phyloP scores from a whole-genome alignment of 2,329 filamentous ascomycete genomes.

The Trichophyton schoenleinii region DNA sequence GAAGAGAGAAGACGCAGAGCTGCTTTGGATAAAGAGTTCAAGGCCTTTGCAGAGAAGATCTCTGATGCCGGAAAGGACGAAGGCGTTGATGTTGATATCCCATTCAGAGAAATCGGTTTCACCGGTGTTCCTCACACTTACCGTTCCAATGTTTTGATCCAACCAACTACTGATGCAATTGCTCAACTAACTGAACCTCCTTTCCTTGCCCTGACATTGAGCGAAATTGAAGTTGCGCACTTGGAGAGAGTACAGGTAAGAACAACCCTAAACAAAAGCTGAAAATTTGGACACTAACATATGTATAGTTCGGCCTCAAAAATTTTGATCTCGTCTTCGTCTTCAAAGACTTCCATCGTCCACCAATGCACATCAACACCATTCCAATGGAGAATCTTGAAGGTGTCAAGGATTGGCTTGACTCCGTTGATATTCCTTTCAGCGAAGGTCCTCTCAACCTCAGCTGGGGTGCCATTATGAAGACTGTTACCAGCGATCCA shows the following conservation, averaged over 20 bases:
- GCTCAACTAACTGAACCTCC: constrained; percentile 95
- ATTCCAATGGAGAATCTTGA: constrained; percentile 93
- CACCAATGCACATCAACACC: constrained; percentile 90
- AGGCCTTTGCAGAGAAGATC: constrained; percentile 93
- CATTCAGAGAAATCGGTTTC: constrained; percentile 91
- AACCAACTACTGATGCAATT: constrained; percentile 90
- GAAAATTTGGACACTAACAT: not conserved
- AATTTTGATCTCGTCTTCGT: constrained; percentile 98
- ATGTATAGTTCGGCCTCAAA: constrained; percentile 70
- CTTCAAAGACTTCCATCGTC: constrained; percentile 90
- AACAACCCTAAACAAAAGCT: constrained; percentile 13
- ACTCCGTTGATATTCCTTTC: constrained; percentile 88
- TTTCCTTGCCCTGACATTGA: constrained; percentile 88
- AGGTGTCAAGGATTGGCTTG: constrained; percentile 93
- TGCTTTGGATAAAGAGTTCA: constrained; percentile 92
- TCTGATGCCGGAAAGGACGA: constrained; percentile 88
- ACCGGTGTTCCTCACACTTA: constrained; percentile 71
- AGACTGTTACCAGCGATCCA: constrained; percentile 87
- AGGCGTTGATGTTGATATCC: constrained; percentile 86
- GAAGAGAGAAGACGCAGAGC: constrained; percentile 83
- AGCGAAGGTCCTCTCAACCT: constrained; percentile 91
- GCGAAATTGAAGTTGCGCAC: constrained; percentile 92
- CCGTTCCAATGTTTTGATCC: constrained; percentile 86
- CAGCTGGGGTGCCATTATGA: constrained; percentile 99
- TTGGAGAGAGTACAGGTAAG: constrained; percentile 69